Conservation (phyloP, 306 rosid species). For the Prunus padus region DNA sequence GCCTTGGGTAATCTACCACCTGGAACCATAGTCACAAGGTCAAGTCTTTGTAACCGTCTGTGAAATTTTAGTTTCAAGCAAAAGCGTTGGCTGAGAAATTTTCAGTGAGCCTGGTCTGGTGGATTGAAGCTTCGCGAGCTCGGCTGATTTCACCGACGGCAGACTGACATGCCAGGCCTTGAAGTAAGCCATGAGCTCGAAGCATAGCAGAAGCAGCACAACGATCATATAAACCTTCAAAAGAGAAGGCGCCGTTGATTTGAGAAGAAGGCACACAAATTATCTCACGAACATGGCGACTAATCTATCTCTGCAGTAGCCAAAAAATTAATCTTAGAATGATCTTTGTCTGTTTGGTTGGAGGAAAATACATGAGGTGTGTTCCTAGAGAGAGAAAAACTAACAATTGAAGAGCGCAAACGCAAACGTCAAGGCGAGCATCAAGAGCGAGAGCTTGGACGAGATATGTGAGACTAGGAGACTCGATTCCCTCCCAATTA, state of each 20-base stretch:
- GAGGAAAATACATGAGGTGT: background rate
- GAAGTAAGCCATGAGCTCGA: too few relatives aligned
- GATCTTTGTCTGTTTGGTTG: background rate
- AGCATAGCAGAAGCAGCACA: too few relatives aligned
- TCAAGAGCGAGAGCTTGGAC: conserved; percentile 44
- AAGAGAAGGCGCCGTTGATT: conserved; percentile 41
- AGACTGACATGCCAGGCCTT: too few relatives aligned
- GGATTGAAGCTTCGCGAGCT: too few relatives aligned
- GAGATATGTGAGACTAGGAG: conserved; percentile 44
- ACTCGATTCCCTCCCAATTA: conserved; percentile 45
- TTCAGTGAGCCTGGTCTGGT: too few relatives aligned
- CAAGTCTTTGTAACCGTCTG: too few relatives aligned
- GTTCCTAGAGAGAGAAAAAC: conserved; percentile 8
- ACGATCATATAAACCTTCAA: conserved; percentile 13
- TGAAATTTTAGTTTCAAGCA: too few relatives aligned
- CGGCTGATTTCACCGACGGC: too few relatives aligned
- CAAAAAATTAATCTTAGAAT: conserved; percentile 1
- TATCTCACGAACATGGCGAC: conserved; percentile 39
- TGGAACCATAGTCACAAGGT: too few relatives aligned
- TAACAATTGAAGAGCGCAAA: conserved; percentile 51
- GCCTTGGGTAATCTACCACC: too few relatives aligned
- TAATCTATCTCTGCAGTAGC: conserved; percentile 41
- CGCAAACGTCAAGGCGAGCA: conserved; percentile 36
- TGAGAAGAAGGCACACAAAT: conserved; percentile 39
- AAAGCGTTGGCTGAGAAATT: too few relatives aligned